Evolutionary conservation across 176 grass and related monocot genomes (phyloP), one percentile per base, ranked within the genome.

Genomic region (Oryza longistaminata): DNA sequence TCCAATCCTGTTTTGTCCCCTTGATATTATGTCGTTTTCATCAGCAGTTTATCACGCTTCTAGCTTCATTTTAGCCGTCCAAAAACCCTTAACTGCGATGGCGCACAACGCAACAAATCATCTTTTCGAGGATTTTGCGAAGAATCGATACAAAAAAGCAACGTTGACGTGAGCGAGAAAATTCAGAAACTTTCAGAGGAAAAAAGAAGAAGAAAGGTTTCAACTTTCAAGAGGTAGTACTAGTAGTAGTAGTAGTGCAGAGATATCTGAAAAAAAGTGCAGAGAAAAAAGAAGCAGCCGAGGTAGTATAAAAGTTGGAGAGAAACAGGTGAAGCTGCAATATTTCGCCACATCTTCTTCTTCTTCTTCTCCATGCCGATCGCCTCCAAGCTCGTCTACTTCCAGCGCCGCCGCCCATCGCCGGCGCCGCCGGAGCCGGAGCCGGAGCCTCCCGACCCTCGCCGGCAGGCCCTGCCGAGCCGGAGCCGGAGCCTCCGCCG

Each of bases 301-400:
- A 27, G 27, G 27, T 27, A 27, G 26, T 72, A 66, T 15, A 80
- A 73, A 24, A 29, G 7, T 0, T 22, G 2, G 2, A 29, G 67
- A 68, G 67, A 45, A 9, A n/a, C 42, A 14, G 69, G 73, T 60
- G 79, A 70, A 62, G 39, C 88, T 33, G 68, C 50, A 73, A 10
- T 31, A 90, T 10, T 73, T 83, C 11, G 83, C 79, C 79, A 61
- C 88, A 60, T 6, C 78, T 27, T 31, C 29, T 31, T 31, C 29
- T 2, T 29, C 29, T 3, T 1, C 13, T 3, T n/a, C 12, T 22
- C 9, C 76, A 91, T 91, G 89, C 81, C 89, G 81, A 91, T 91
- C 50, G 89, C 85, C 81, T 81, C 76, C 76, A 91, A 91, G 85
- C 81, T 91, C 70, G 5, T 91, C 70, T 91, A 84, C 85, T 87